Evolutionary conservation across 148 eudicot genomes (phyloP), one percentile per base, ranked within the genome.

Genomic region (Cornus suecica): DNA sequence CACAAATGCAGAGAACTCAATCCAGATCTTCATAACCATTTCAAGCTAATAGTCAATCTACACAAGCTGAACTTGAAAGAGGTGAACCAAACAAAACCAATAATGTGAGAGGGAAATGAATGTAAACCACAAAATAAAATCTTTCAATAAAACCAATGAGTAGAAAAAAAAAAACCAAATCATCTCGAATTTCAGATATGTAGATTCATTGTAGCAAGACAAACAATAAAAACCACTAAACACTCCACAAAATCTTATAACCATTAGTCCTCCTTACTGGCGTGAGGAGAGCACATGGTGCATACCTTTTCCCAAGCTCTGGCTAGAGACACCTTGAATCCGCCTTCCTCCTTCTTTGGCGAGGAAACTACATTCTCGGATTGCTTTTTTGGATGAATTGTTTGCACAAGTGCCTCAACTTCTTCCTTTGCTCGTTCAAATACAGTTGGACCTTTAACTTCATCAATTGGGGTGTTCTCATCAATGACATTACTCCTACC

Each of bases 371-470:
- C 32, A 37, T 24, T 48, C 27, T 28, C 60, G 3, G 83, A 48
- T 41, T 76, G 68, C 66, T 84, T 84, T 78, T 79, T 84, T 2
- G 82, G 81, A 76, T 81, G 88, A 73, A 89, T 73, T 37, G 88
- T 77, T 24, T 78, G 67, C 45, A 87, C 71, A 42, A 87, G 79
- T 26, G 86, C 90, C 74, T 83, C 86, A 58, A 87, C 71, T 74
- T 89, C 93, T 77, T 89, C 93, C 81, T 85, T 87, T 66, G 85
- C 86, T 72, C 87, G 77, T 48, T 84, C 84, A 60, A 80, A 84
- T 31, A 89, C 70, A 56, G 30, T 84, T 2, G 93, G 90, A 26
- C 83, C 93, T 84, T 82, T 85, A 18, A 87, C 81, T 66, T 82
- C 87, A 28, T 62, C 66, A 5, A 84, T 64, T 15, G 85, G 85